Evolutionary conservation across 805 yeast species (phyloP).

Genomic region (Metschnikowia chrysomelidarum): DNA sequence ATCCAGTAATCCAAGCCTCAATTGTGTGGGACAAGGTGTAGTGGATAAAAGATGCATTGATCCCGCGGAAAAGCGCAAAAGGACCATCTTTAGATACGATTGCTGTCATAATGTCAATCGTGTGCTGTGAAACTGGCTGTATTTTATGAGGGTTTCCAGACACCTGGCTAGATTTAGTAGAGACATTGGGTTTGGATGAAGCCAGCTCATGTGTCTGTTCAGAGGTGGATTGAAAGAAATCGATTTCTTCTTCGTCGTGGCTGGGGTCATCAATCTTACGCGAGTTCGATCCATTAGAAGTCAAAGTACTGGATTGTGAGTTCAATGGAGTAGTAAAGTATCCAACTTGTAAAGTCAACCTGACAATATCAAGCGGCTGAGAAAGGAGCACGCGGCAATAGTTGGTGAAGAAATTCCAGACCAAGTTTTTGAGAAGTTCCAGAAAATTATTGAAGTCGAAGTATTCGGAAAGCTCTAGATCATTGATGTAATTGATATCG

Average conservation of each 20-base stretch:
- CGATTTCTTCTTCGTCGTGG: constrained; percentile 28
- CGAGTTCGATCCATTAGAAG: neutral
- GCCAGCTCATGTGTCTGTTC: no score
- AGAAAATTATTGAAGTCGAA: constrained; percentile 57
- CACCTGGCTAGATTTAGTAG: no score
- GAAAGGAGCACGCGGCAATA: constrained; percentile 67
- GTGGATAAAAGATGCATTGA: constrained; percentile 76
- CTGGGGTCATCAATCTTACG: constrained; percentile 4
- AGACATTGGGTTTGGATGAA: no score
- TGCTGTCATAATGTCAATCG: constrained; percentile 62
- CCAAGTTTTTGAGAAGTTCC: constrained; percentile 54
- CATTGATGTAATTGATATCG: constrained; percentile 48
- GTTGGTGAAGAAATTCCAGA: constrained; percentile 60
- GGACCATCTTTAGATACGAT: constrained; percentile 69
- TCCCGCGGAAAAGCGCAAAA: constrained; percentile 68
- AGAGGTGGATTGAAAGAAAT: constrained; percentile 36
- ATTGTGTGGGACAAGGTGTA: constrained; percentile 72
- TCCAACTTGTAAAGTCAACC: constrained; percentile 79
- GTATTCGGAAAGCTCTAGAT: constrained; percentile 65
- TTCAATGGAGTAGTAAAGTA: constrained; percentile 40
- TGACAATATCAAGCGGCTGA: constrained; percentile 87
- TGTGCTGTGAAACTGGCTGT: constrained; percentile 58
- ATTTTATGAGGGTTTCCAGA: constrained; percentile 31
- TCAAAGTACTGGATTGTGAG: neutral
- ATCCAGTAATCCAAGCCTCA: constrained; percentile 91